These are phyloP conservation scores for Piedraia hortae DNA, from an alignment of 2,329 filamentous ascomycete genomes.

Conservation along the genomic window DNA sequence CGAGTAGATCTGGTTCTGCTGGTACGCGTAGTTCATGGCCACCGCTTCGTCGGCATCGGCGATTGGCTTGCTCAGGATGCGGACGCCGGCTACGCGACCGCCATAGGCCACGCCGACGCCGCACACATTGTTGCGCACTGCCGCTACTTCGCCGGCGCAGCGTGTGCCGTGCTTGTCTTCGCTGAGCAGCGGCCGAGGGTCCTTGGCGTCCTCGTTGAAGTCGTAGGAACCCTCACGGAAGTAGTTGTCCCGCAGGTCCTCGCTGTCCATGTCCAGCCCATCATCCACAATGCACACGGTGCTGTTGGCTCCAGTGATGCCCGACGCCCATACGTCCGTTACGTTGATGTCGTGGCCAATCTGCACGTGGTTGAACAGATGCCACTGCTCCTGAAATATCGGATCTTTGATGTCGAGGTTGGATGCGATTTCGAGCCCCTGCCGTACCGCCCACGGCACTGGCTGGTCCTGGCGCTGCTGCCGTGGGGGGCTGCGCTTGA, in stretches of 20 bases:
- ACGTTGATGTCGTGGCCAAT: slow-evolving; percentile 83
- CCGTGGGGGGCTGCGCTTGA: slow-evolving; percentile 24
- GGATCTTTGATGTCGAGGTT: slow-evolving; percentile 59
- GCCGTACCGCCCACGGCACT: slow-evolving; percentile 19
- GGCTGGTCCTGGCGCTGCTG: slow-evolving; percentile 2
- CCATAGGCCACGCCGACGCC: slow-evolving; percentile 92
- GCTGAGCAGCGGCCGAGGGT: slow-evolving; percentile 53
- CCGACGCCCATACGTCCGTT: slow-evolving; percentile 74
- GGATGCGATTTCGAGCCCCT: slow-evolving; percentile 32
- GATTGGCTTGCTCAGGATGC: slow-evolving; percentile 76
- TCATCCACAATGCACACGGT: slow-evolving; percentile 92
- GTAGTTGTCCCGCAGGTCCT: slow-evolving; percentile 80
- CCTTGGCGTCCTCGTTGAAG: slow-evolving; percentile 62
- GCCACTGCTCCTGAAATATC: slow-evolving; percentile 87
- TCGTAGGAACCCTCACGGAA: slow-evolving; percentile 82
- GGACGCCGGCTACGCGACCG: slow-evolving; percentile 66
- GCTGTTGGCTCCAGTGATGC: slow-evolving; percentile 65
- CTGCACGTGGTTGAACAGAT: slow-evolving; percentile 61
- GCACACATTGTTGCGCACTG: slow-evolving; percentile 75
- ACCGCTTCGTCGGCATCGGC: slow-evolving; percentile 76
- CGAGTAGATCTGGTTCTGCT: slow-evolving; percentile 89
- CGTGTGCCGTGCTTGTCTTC: slow-evolving; percentile 83
- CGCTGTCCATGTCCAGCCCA: slow-evolving; percentile 82
- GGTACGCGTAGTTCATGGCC: slow-evolving; percentile 74
- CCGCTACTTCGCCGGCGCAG: slow-evolving; percentile 81